These are phyloP conservation scores for Diaporthe sp. DNA, from an alignment of 2,329 filamentous ascomycete species.

Conservation along the genomic window DNA sequence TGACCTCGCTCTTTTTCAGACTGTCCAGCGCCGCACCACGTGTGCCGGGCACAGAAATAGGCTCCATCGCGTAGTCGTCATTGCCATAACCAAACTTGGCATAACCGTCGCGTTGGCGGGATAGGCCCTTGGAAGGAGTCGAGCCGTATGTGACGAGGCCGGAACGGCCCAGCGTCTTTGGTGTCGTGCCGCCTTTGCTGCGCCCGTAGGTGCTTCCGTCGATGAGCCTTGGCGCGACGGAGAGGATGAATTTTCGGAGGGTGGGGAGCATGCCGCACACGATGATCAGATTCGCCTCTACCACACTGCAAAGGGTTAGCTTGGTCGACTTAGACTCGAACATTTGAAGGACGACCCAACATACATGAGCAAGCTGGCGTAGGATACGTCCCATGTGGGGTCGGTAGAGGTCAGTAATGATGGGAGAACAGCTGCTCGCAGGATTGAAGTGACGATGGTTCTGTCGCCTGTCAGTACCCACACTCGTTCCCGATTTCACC, in stretches of 20 bases:
- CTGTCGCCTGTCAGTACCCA: slow-evolving; percentile 55
- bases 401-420: slow-evolving; percentile 46
- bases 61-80: slow-evolving; percentile 27
- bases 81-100: slow-evolving; percentile 15
- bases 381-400: slow-evolving; percentile 48
- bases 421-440: slow-evolving; percentile 48
- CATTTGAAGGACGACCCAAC: not conserved
- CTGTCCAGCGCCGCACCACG: not conserved
- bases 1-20: not conserved
- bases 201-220: slow-evolving; percentile 39
- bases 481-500: too few species aligned
- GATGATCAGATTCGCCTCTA: slow-evolving; percentile 57
- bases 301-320: slow-evolving; percentile 49
- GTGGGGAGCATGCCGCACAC: slow-evolving; percentile 58
- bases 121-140: not conserved
- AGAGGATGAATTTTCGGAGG: slow-evolving; percentile 55
- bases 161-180: not conserved
- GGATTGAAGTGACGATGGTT: slow-evolving; percentile 51
- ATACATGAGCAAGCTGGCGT: slow-evolving; percentile 42
- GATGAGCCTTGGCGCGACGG: slow-evolving; percentile 52
- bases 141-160: slow-evolving; percentile 27
- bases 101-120: not conserved
- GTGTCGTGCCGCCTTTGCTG: not conserved
- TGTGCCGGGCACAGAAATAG: not conserved
- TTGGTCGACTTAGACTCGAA: not conserved